Evolutionary conservation across 768 basidiomycete genomes (phyloP).

Genomic region (Tephrocybe sp.): DNA sequence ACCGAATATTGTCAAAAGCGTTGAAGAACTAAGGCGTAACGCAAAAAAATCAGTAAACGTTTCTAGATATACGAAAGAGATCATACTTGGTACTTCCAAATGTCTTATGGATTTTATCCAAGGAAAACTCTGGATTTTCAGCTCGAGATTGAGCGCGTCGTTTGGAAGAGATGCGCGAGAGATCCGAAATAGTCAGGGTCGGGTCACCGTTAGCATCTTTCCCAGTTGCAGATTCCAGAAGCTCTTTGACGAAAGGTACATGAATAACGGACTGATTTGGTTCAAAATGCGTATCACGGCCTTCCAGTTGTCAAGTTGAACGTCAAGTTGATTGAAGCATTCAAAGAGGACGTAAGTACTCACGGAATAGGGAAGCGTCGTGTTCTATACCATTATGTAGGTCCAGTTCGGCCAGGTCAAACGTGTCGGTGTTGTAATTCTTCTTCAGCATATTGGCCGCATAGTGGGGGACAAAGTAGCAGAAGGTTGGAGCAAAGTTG

Average conservation of each 20-base stretch:
- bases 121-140: slow-evolving; percentile 55
- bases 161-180: slow-evolving; percentile 54
- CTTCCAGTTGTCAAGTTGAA: slow-evolving; percentile 34
- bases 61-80: not conserved
- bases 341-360: slow-evolving; percentile 18
- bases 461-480: slow-evolving; percentile 60
- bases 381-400: slow-evolving; percentile 78
- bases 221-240: slow-evolving; percentile 58
- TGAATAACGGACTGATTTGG: slow-evolving; percentile 55
- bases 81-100: slow-evolving; percentile 70
- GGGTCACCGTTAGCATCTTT: slow-evolving; percentile 44
- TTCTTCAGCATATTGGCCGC: slow-evolving; percentile 57
- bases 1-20: slow-evolving; percentile 64
- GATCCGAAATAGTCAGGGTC: slow-evolving; percentile 54
- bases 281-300: slow-evolving; percentile 41
- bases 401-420: slow-evolving; percentile 66
- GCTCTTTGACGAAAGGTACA: slow-evolving; percentile 46
- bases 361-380: slow-evolving; percentile 61
- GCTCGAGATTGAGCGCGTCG: slow-evolving; percentile 56
- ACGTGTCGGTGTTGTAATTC: slow-evolving; percentile 53
- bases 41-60: slow-evolving; percentile 2
- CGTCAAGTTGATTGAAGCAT: slow-evolving; percentile 2
- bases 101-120: slow-evolving; percentile 47
- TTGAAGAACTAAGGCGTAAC: slow-evolving; percentile 45
- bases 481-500: slow-evolving; percentile 71